These are phyloP conservation scores for Drechslerella dactyloides DNA, from an alignment of 2,329 filamentous ascomycete genomes.

Conservation along the genomic window DNA sequence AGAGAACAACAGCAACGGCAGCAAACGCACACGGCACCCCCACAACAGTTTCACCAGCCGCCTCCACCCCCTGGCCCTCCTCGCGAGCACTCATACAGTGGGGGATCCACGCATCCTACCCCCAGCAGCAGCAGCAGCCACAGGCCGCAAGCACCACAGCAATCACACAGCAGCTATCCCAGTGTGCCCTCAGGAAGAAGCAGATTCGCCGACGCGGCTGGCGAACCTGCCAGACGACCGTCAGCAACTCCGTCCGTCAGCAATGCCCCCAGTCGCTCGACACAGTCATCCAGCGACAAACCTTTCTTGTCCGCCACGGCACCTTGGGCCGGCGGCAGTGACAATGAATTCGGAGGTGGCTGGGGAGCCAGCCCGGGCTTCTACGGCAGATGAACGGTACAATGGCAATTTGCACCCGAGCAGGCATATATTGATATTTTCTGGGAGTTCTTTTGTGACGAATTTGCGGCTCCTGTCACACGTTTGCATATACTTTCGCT, in stretches of 20 bases:
- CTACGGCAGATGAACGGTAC: slow-evolving; percentile 26
- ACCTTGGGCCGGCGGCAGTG: slow-evolving; percentile 33
- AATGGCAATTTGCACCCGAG: not conserved
- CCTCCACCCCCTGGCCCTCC: slow-evolving; percentile 17
- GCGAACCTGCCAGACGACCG: slow-evolving; percentile 23
- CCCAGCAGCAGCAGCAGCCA: not conserved
- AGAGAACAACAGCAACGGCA: slow-evolving; percentile 36
- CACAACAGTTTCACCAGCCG: slow-evolving; percentile 30
- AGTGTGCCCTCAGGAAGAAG: slow-evolving; percentile 17
- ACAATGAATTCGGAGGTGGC: slow-evolving; percentile 18
- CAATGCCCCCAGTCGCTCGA: not conserved
- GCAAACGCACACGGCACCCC: slow-evolving; percentile 26
- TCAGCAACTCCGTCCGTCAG: slow-evolving; percentile 6
- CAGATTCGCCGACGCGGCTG: slow-evolving; percentile 33
- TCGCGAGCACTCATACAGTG: slow-evolving; percentile 13
- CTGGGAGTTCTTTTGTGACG: not conserved
- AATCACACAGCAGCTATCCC: slow-evolving; percentile 10
- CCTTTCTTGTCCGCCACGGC: slow-evolving; percentile 42
- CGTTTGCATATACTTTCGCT: too few relatives aligned
- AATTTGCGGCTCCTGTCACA: not conserved
- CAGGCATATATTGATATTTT: not conserved
- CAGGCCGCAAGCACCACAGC: slow-evolving; percentile 5
- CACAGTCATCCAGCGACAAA: slow-evolving; percentile 17
- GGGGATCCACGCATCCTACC: not conserved
- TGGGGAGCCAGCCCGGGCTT: slow-evolving; percentile 29